These are phyloP conservation scores for Mortierella antarctica DNA, from an alignment of 192 early-diverging fungal genomes.

Conservation along the genomic window DNA sequence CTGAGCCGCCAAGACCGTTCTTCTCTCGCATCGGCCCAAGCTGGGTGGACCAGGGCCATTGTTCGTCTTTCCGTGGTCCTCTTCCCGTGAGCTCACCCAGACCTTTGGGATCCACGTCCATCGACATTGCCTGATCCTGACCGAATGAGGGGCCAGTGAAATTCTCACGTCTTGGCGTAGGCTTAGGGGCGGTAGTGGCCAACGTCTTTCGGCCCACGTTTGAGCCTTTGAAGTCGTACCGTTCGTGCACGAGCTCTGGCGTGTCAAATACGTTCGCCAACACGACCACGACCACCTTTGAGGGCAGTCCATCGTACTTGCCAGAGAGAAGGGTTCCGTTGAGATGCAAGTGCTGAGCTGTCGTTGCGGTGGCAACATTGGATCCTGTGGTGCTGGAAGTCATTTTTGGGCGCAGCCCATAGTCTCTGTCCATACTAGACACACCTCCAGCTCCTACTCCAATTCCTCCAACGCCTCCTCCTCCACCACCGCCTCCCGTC, in stretches of 20 bases:
- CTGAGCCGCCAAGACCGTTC: background rate
- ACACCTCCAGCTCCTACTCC: background rate
- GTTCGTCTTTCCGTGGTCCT: too few species aligned
- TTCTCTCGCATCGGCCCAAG: too few species aligned
- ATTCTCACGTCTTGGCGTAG: background rate
- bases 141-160: background rate
- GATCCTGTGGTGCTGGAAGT: background rate
- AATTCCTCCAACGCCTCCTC: background rate
- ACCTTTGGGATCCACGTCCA: too few species aligned
- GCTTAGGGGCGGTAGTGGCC: background rate
- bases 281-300: constrained; percentile 43
- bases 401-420: background rate
- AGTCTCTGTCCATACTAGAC: background rate
- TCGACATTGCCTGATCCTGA: background rate
- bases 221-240: constrained; percentile 50
- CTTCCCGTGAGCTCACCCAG: too few species aligned
- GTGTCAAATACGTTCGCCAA: constrained; percentile 51
- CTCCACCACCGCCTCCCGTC: background rate
- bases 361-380: background rate
- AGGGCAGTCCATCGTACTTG: constrained; percentile 30
- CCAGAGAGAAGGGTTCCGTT: constrained; percentile 40
- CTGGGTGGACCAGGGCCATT: too few species aligned
- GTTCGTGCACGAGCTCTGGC: constrained; percentile 37
- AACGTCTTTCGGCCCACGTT: constrained; percentile 43
- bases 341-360: constrained; percentile 38